phyloP scores from a whole-genome alignment of 1,139 yeast species.

The Eremothecium sinecaudum region DNA sequence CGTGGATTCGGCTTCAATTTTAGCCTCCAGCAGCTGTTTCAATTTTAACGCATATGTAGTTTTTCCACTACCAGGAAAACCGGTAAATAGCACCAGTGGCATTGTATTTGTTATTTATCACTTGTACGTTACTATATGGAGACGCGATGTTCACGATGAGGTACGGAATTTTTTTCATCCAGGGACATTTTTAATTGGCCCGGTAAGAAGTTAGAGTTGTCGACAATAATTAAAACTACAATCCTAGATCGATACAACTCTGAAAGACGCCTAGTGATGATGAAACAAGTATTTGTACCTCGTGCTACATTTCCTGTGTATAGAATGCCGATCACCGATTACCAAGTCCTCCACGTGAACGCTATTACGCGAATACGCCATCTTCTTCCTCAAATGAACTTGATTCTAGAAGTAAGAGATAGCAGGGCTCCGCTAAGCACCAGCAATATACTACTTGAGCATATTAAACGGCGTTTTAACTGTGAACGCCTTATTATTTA shows the following conservation, averaged over 20 bases:
- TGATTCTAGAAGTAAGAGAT: slow-evolving; percentile 78
- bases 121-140: no score
- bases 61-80: slow-evolving; percentile 81
- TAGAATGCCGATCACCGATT: slow-evolving; percentile 62
- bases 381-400: slow-evolving; percentile 70
- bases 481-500: slow-evolving; percentile 23
- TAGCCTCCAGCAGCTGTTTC: slow-evolving; percentile 38
- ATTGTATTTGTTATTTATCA: no score
- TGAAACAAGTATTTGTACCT: slow-evolving; percentile 30
- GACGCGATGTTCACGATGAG: no score
- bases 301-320: slow-evolving; percentile 52
- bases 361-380: slow-evolving; percentile 65
- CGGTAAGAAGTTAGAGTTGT: no score
- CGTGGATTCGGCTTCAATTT: slow-evolving; percentile 45
- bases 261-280: no score
- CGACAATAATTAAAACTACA: no score
- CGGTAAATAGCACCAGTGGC: slow-evolving; percentile 82
- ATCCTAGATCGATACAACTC: no score
- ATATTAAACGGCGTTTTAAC: slow-evolving; percentile 35
- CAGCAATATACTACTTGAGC: slow-evolving; percentile 69
- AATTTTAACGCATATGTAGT: slow-evolving; percentile 61
- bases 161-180: no score
- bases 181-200: no score
- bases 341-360: slow-evolving; percentile 84
- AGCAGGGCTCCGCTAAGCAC: slow-evolving; percentile 83